phyloP scores from a whole-genome alignment of 140 eudicot genomes.

The Oenanthe javanica region DNA sequence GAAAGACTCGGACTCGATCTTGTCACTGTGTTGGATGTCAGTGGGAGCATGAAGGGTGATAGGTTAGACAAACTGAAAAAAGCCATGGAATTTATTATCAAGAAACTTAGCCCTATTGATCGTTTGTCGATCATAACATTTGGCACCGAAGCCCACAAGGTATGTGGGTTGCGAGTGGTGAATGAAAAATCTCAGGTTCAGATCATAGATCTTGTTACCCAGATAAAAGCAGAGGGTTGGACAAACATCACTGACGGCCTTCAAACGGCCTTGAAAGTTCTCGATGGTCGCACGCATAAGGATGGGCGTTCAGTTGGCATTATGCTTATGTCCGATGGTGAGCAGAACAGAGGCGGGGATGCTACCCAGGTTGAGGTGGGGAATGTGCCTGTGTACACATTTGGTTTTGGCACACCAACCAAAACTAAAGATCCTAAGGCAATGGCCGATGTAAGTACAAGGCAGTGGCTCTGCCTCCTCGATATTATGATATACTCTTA shows the following conservation, averaged over 20 bases:
- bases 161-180: background rate
- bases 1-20: background rate
- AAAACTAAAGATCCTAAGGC: background rate
- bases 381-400: background rate
- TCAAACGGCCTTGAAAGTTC: background rate
- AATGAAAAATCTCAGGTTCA: background rate
- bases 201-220: background rate
- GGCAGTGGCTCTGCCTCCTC: no score
- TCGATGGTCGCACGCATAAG: background rate
- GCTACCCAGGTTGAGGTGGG: background rate
- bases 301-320: background rate
- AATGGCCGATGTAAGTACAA: background rate
- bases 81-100: background rate
- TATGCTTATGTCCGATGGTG: background rate
- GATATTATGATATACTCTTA: no score
- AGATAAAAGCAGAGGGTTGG: background rate
- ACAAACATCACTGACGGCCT: slow-evolving; percentile 3
- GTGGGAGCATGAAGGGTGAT: background rate
- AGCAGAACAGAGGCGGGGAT: background rate
- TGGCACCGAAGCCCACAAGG: background rate
- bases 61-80: background rate
- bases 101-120: background rate
- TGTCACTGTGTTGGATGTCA: background rate
- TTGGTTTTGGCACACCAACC: background rate
- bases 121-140: background rate